Percentiles rank a stretch among this genome's conserved stretches.
These are phyloP conservation scores for Verticillium albo-atrum DNA, from an alignment of 2,329 filamentous ascomycete genomes.

Conservation along the genomic window DNA sequence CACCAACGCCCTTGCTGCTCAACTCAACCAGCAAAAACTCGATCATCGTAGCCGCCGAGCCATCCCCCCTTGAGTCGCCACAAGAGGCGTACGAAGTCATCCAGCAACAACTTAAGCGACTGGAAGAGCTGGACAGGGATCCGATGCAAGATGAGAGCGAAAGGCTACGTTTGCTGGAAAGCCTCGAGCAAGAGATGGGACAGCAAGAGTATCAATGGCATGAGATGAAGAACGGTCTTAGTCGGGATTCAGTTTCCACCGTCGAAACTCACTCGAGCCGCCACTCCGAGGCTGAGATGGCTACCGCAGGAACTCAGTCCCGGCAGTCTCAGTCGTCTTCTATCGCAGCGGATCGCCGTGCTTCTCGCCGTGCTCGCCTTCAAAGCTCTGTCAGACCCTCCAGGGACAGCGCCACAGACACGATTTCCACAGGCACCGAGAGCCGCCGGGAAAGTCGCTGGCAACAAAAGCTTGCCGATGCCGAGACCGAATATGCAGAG, in stretches of 20 bases:
- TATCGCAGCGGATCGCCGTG: slow-evolving; percentile 31
- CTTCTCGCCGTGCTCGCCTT: slow-evolving; percentile 31
- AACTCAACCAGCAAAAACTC: slow-evolving; percentile 34
- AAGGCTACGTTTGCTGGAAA: slow-evolving; percentile 47
- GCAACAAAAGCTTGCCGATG: slow-evolving; percentile 40
- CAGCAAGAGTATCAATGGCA: slow-evolving; percentile 57
- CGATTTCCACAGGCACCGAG: slow-evolving; percentile 24
- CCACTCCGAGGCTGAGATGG: slow-evolving; percentile 21
- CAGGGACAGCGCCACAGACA: slow-evolving; percentile 20
- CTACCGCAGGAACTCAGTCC: neutral
- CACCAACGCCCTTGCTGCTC: slow-evolving; percentile 52
- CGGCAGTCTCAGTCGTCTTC: slow-evolving; percentile 18
- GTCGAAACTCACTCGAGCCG: slow-evolving; percentile 27
- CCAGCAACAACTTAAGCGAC: slow-evolving; percentile 44
- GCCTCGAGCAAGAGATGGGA: slow-evolving; percentile 59
- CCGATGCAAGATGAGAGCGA: slow-evolving; percentile 32
- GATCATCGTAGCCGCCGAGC: slow-evolving; percentile 41
- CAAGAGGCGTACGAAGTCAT: slow-evolving; percentile 44
- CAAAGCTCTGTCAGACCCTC: slow-evolving; percentile 22
- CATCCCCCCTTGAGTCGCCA: slow-evolving; percentile 49
- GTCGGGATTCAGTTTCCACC: slow-evolving; percentile 46
- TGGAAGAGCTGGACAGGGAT: slow-evolving; percentile 36
- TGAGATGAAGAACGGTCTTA: slow-evolving; percentile 47
- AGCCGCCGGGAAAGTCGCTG: slow-evolving; percentile 30
- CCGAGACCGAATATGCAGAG: slow-evolving; percentile 39